Evolutionary conservation across 371 early-diverging fungal genomes (phyloP).

Genomic region (Phascolomyces articulosus): DNA sequence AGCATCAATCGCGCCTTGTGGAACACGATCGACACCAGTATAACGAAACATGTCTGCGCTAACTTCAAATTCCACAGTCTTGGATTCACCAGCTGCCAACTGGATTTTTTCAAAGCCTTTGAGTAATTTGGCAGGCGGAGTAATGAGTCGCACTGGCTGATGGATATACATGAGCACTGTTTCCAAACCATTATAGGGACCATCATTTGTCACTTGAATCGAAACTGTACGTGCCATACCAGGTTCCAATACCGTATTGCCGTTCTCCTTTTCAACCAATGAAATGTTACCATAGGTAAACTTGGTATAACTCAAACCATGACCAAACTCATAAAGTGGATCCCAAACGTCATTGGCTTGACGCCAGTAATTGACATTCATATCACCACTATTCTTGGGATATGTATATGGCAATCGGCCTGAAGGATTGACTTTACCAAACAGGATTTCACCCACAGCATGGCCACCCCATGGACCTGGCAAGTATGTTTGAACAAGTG

Average conservation of each 20-base stretch:
- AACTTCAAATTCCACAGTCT: slow-evolving; percentile 46
- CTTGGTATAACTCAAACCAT: slow-evolving; percentile 63
- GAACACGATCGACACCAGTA: slow-evolving; percentile 32
- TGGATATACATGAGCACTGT: slow-evolving; percentile 63
- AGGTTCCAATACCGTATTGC: background rate
- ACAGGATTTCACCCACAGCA: slow-evolving; percentile 59
- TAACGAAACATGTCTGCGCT: slow-evolving; percentile 36
- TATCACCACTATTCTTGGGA: slow-evolving; percentile 49
- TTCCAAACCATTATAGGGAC: slow-evolving; percentile 54
- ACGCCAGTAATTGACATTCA: slow-evolving; percentile 35
- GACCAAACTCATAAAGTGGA: slow-evolving; percentile 65
- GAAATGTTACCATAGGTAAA: slow-evolving; percentile 50
- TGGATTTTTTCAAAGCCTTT: slow-evolving; percentile 59
- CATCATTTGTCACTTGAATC: slow-evolving; percentile 55
- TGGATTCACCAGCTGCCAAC: slow-evolving; percentile 42
- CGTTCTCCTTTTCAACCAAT: background rate
- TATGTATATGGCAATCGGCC: slow-evolving; percentile 59
- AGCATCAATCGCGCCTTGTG: slow-evolving; percentile 28
- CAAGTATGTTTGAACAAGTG: slow-evolving; percentile 54
- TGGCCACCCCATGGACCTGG: slow-evolving; percentile 68
- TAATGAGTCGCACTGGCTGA: slow-evolving; percentile 54
- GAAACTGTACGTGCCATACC: slow-evolving; percentile 29
- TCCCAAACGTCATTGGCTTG: slow-evolving; percentile 38
- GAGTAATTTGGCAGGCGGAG: slow-evolving; percentile 42
- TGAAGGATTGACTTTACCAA: slow-evolving; percentile 54